phyloP scores from a whole-genome alignment of 2,329 filamentous ascomycete species.

The Periconia macrospinosa region DNA sequence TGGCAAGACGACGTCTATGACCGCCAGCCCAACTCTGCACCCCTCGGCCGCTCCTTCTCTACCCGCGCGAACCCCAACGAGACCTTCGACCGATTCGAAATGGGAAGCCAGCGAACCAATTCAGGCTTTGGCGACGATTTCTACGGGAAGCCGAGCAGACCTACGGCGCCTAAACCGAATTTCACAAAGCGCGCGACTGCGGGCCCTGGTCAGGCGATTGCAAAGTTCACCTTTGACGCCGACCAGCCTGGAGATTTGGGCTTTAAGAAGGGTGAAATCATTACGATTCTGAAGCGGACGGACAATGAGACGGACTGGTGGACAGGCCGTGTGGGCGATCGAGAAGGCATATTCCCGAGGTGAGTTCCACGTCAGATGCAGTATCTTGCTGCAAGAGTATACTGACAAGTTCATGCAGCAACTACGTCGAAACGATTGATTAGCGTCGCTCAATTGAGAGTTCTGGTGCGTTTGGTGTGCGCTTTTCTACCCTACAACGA shows the following conservation, averaged over 20 bases:
- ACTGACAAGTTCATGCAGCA: slow-evolving; percentile 24
- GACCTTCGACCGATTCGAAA: slow-evolving; percentile 53
- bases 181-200: slow-evolving; percentile 61
- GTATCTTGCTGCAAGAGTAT: not conserved
- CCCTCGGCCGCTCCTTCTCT: slow-evolving; percentile 54
- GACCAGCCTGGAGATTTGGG: slow-evolving; percentile 90
- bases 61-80: slow-evolving; percentile 52
- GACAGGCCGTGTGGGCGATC: slow-evolving; percentile 85
- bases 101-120: slow-evolving; percentile 37
- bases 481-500: not conserved
- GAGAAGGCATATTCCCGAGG: slow-evolving; percentile 92
- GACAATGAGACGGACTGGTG: slow-evolving; percentile 97
- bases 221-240: slow-evolving; percentile 90
- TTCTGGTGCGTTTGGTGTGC: not conserved
- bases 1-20: slow-evolving; percentile 80
- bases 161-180: slow-evolving; percentile 85
- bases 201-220: slow-evolving; percentile 77
- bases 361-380: slow-evolving; percentile 37
- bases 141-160: slow-evolving; percentile 70
- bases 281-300: slow-evolving; percentile 92
- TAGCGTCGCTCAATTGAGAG: not conserved
- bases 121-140: slow-evolving; percentile 53
- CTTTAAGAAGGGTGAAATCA: slow-evolving; percentile 97
- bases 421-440: slow-evolving; percentile 44
- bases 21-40: slow-evolving; percentile 45